Evolutionary conservation across 495 filamentous ascomycete genomes (phyloP).

Genomic region (Massariosphaeria phaeospora): DNA sequence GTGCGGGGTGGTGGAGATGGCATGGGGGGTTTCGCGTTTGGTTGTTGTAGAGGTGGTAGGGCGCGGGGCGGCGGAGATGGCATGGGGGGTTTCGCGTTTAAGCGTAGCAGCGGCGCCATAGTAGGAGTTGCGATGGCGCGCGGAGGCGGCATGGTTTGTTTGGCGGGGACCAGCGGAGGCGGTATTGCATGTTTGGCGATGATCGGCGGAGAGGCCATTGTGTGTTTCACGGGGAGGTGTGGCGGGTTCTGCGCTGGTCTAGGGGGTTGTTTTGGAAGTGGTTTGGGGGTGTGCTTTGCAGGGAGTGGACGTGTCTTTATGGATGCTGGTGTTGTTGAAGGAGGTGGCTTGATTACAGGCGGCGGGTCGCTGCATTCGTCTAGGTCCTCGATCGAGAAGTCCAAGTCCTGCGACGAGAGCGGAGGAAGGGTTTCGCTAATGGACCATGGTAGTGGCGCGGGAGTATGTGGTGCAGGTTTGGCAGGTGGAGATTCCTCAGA

Average conservation of each 20-base stretch:
- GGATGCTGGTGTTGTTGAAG: no score
- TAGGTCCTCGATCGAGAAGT: conserved; percentile 29
- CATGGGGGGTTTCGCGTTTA: background rate
- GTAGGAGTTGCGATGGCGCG: no score
- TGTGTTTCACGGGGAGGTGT: background rate
- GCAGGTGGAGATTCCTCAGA: background rate
- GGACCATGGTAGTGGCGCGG: background rate
- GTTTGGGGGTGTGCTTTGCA: background rate
- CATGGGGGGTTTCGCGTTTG: background rate
- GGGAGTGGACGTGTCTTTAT: background rate
- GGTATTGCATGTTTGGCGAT: no score
- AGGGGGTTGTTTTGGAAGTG: background rate
- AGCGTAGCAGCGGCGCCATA: background rate
- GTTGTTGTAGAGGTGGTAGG: background rate
- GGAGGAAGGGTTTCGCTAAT: background rate
- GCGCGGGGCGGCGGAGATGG: background rate
- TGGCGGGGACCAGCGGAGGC: no score
- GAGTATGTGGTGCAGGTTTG: background rate
- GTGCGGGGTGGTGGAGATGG: no score
- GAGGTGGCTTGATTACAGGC: background rate
- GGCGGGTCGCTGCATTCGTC: conserved; percentile 9
- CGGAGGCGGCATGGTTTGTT: no score
- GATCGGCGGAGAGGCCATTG: background rate
- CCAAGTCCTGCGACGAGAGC: conserved; percentile 18
- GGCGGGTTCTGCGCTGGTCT: background rate